Evolutionary conservation across 768 basidiomycete genomes (phyloP), one percentile per base, ranked within the genome.

Genomic region (Suillus placidus): DNA sequence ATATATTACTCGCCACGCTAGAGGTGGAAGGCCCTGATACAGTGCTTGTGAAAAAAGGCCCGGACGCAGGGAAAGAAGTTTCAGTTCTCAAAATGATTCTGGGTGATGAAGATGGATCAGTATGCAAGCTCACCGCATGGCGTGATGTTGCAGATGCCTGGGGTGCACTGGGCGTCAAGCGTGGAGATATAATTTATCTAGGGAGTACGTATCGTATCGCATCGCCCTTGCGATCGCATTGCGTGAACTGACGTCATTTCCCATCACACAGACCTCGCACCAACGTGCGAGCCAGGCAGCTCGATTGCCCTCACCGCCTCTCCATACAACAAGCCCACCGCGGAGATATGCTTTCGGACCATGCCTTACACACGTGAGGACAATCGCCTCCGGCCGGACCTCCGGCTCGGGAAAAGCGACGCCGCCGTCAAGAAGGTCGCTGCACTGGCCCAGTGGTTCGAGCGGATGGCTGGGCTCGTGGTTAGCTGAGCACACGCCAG

Each of bases 81-180:
- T 84, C 83, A 0, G 72, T 94, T 51, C 75, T 94, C 35, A 90
- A 87, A 71, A 79, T 93, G 71, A 85, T 94, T 56, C 75, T 94
- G 32, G 89, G 90, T 12, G 91, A 93, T 70, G 90, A 92, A 62
- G 84, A 84, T 35, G 88, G 89, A 1, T 81, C 77, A 1, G 82
- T 93, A 8, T 86, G 86, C 71, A 92, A 88, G 76, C 74, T 94
- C 20, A 90, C 89, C 5, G 92, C 88, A 14, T 94, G 93, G 93
- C 80, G 92, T 63, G 88, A 93, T 55, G 78, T 84, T 5, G 93
- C 93, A 13, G 89, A 93, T 52, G 74, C 76, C 0, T 93, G 92
- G 92, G 90, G 88, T 35, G 81, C 81, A 30, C 65, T 75, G 43
- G 79, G 80, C 12, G 75, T 86, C 2, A 90, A 88, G 71, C 81